Evolutionary conservation across 2,329 filamentous ascomycete genomes (phyloP).

Genomic region (Drechslera avenae): DNA sequence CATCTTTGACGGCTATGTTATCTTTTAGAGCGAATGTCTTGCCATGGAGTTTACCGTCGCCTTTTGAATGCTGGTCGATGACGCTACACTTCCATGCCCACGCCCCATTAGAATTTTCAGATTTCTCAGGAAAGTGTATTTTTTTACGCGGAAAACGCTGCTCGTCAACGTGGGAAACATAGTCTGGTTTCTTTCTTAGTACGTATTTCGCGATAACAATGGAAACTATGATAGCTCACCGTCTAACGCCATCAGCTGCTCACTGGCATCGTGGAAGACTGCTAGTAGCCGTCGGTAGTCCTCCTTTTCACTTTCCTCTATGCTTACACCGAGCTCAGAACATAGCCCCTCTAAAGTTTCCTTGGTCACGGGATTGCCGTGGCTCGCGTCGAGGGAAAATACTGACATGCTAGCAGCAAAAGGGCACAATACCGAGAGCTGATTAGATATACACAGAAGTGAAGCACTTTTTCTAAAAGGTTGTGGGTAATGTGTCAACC

Average conservation of each 20-base stretch:
- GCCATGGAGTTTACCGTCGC: slow-evolving; percentile 43
- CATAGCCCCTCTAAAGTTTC: slow-evolving; percentile 42
- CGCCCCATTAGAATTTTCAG: slow-evolving; percentile 48
- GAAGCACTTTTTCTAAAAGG: neutral
- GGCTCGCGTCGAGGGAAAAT: slow-evolving; percentile 42
- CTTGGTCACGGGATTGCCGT: slow-evolving; percentile 43
- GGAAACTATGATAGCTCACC: slow-evolving; percentile 33
- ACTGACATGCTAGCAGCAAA: slow-evolving; percentile 42
- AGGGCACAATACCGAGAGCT: neutral
- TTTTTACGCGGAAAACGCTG: slow-evolving; percentile 43
- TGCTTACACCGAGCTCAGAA: slow-evolving; percentile 37
- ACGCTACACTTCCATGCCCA: slow-evolving; percentile 53
- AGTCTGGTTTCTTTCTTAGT: slow-evolving; percentile 29
- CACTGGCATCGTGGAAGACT: slow-evolving; percentile 48
- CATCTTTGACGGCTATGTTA: slow-evolving; percentile 39
- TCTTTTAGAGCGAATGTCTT: slow-evolving; percentile 43
- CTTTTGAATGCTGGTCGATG: slow-evolving; percentile 32
- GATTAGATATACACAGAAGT: neutral
- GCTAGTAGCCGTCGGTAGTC: slow-evolving; percentile 48
- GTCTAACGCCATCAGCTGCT: slow-evolving; percentile 46
- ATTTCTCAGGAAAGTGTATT: slow-evolving; percentile 34
- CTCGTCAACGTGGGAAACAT: slow-evolving; percentile 39
- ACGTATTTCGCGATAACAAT: neutral
- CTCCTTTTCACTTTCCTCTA: slow-evolving; percentile 46
- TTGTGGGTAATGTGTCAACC: neutral